phyloP scores from a whole-genome alignment of 371 early-diverging fungal species.

The Smittium mucronatum region DNA sequence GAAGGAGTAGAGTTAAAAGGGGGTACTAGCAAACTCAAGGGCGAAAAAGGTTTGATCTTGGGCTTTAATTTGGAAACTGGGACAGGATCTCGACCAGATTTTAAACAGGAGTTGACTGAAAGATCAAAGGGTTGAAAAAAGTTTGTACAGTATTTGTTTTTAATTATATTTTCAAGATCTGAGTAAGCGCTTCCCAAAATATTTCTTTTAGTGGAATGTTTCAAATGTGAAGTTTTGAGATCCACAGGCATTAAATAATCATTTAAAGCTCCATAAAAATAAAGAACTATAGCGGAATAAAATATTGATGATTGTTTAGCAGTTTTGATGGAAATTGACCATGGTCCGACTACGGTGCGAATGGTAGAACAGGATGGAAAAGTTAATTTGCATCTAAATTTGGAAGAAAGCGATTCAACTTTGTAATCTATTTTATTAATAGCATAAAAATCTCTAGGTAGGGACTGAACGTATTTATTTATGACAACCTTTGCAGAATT shows the following conservation, averaged over 20 bases:
- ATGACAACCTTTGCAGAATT: slow-evolving; percentile 22
- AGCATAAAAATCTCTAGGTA: slow-evolving; percentile 25
- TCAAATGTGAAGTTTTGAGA: neutral
- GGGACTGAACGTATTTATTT: slow-evolving; percentile 24
- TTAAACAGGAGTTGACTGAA: neutral
- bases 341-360: slow-evolving; percentile 40
- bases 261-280: slow-evolving; percentile 49
- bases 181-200: neutral
- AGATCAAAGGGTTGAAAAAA: neutral
- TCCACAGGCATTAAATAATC: slow-evolving; percentile 51
- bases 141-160: neutral
- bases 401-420: slow-evolving; percentile 18
- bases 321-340: slow-evolving; percentile 38
- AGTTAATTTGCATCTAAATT: slow-evolving; percentile 37
- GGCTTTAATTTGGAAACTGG: neutral
- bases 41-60: neutral
- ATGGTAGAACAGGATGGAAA: slow-evolving; percentile 56
- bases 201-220: neutral
- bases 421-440: slow-evolving; percentile 35
- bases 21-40: neutral
- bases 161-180: neutral
- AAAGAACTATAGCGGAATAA: slow-evolving; percentile 51
- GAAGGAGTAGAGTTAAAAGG: too few relatives aligned
- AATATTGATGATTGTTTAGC: slow-evolving; percentile 65
- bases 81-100: neutral